Percentiles rank a stretch among this genome's conserved stretches.
Evolutionary conservation across 176 grass and related monocot genomes (phyloP).

Genomic region (Oryza brachyantha): DNA sequence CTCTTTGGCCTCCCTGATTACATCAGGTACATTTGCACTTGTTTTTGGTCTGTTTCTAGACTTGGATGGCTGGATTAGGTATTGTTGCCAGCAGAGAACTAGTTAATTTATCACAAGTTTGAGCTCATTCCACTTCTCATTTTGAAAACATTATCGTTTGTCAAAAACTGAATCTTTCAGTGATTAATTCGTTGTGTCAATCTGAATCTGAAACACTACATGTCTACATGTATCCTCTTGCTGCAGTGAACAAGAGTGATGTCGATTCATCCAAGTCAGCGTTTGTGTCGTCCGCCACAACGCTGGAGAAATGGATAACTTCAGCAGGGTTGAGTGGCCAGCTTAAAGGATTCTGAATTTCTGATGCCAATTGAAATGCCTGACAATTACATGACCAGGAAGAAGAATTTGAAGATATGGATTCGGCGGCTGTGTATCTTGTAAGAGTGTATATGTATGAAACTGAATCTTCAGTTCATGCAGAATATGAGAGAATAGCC

Average conservation of each 20-base stretch:
- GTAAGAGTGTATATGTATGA: conserved; percentile 20
- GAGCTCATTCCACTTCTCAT: neutral
- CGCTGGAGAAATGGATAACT: conserved; percentile 87
- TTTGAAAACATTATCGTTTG: neutral
- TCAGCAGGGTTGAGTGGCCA: conserved; percentile 59
- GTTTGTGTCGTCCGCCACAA: conserved; percentile 75
- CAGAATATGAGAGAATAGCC: conserved; percentile 5
- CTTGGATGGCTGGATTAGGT: neutral
- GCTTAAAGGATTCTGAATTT: conserved; percentile 85
- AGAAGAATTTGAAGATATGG: neutral
- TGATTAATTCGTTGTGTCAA: neutral
- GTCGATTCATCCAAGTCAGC: conserved; percentile 68
- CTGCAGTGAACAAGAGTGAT: conserved; percentile 73
- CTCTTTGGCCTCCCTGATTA: conserved; percentile 70
- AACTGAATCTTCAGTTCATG: neutral
- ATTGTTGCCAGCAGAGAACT: too few relatives aligned
- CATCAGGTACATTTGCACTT: conserved; percentile 51
- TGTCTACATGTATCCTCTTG: neutral
- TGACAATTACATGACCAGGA: neutral
- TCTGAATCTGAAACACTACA: neutral
- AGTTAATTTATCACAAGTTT: too few relatives aligned
- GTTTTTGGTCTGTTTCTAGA: neutral
- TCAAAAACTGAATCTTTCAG: neutral
- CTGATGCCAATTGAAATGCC: neutral
- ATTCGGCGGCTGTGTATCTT: conserved; percentile 22